These are phyloP conservation scores for Alternaria sp. DNA, from an alignment of 2,329 filamentous ascomycete genomes.

Conservation along the genomic window DNA sequence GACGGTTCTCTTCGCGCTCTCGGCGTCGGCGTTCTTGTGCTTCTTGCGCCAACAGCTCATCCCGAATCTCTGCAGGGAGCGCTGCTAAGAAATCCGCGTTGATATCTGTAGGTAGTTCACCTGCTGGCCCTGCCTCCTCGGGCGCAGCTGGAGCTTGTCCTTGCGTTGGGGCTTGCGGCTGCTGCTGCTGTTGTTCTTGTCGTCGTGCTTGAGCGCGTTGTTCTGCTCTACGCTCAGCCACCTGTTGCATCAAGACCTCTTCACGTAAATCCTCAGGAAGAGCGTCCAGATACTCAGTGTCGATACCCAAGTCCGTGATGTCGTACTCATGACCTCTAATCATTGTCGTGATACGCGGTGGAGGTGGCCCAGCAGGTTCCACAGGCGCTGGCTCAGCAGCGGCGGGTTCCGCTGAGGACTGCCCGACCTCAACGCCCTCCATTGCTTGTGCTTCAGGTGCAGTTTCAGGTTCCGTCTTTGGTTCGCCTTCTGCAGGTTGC, in stretches of 20 bases:
- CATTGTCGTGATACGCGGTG: conserved; percentile 75
- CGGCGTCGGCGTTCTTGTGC: conserved; percentile 85
- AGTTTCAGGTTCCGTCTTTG: conserved; percentile 51
- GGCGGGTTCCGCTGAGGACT: conserved; percentile 36
- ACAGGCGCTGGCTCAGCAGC: conserved; percentile 35
- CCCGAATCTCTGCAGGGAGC: conserved; percentile 85
- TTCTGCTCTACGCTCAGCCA: conserved; percentile 74
- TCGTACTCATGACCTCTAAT: conserved; percentile 89
- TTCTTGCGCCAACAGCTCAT: conserved; percentile 91
- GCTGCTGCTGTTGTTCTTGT: conserved; percentile 56
- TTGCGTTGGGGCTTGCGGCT: conserved; percentile 52
- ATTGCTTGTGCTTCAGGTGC: conserved; percentile 64
- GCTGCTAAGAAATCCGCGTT: conserved; percentile 95
- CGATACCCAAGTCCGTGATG: conserved; percentile 93
- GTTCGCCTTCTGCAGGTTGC: conserved; percentile 22
- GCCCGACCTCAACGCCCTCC: conserved; percentile 75
- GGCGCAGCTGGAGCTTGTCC: conserved; percentile 22
- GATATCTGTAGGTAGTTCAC: conserved; percentile 81
- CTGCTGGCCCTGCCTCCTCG: conserved; percentile 53
- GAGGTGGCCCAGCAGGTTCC: conserved; percentile 35
- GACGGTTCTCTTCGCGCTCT: conserved; percentile 81
- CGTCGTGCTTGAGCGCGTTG: conserved; percentile 30
- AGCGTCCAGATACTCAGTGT: conserved; percentile 93
- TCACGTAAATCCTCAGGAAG: conserved; percentile 96
- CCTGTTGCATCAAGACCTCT: conserved; percentile 91